Percentiles rank a stretch among this genome's conserved stretches.
These are phyloP conservation scores for Porodaedalea pini DNA, from an alignment of 1,284 basidiomycete genomes.

Conservation along the genomic window DNA sequence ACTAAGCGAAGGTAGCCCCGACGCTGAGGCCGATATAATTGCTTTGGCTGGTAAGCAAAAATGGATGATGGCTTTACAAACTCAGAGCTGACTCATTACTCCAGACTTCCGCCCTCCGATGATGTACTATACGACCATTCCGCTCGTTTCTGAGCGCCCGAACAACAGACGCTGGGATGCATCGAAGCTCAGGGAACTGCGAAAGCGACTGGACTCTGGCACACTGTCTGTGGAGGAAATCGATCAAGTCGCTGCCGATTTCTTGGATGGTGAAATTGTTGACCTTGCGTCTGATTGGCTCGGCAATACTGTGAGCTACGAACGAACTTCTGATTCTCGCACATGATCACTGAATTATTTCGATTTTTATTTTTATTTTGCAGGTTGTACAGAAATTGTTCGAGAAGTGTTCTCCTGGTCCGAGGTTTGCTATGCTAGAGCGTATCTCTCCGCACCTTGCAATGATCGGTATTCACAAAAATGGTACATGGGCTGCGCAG, in stretches of 20 bases:
- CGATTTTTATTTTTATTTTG: constrained; percentile 1
- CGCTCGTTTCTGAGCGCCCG: constrained; percentile 77
- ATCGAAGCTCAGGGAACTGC: constrained; percentile 89
- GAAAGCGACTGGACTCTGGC: constrained; percentile 85
- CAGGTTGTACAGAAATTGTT: constrained; percentile 96
- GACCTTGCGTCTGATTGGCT: constrained; percentile 98
- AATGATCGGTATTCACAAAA: constrained; percentile 98
- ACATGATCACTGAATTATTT: background rate
- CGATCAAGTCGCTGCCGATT: constrained; percentile 85
- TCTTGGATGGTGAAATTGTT: constrained; percentile 88
- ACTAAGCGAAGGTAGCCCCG: constrained; percentile 71
- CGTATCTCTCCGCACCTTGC: constrained; percentile 92
- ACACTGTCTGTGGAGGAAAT: constrained; percentile 84
- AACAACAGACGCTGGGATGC: constrained; percentile 90
- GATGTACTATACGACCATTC: constrained; percentile 93
- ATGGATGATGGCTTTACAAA: background rate
- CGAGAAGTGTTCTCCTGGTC: constrained; percentile 77
- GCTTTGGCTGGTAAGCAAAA: constrained; percentile 71
- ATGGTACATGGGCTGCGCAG: constrained; percentile 99
- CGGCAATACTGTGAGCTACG: constrained; percentile 84
- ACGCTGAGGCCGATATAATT: constrained; percentile 80
- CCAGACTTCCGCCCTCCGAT: constrained; percentile 81
- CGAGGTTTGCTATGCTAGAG: constrained; percentile 89
- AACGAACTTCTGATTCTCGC: background rate
- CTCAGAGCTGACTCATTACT: constrained; percentile 9